Evolutionary conservation across 2,329 filamentous ascomycete species (phyloP).

Genomic region (Akanthomyces dipterigenus): DNA sequence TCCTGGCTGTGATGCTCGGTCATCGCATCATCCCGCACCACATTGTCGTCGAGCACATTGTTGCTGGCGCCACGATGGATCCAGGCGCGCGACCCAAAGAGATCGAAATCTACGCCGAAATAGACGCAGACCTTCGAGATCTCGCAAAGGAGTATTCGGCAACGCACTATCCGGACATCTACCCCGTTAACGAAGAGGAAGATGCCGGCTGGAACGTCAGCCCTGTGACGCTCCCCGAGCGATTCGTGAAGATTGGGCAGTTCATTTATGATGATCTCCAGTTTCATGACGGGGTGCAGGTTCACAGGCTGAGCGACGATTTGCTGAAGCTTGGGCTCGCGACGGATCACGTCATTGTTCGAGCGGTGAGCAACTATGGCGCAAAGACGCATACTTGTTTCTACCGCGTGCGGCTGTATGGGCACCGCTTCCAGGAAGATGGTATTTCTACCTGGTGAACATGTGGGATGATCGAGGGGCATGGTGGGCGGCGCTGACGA

Average conservation of each 20-base stretch:
- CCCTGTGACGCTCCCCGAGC: conserved; percentile 22
- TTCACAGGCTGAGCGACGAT: conserved; percentile 46
- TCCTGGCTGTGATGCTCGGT: conserved; percentile 57
- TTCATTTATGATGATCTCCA: conserved; percentile 46
- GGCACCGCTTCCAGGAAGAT: conserved; percentile 26
- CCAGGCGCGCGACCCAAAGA: conserved; percentile 56
- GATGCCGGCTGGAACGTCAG: conserved; percentile 23
- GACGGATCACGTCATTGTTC: conserved; percentile 47
- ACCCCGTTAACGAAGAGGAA: conserved; percentile 11
- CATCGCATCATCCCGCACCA: conserved; percentile 58
- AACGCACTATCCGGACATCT: conserved; percentile 31
- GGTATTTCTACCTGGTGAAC: background rate
- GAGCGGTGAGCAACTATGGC: conserved; percentile 54
- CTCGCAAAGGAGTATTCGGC: conserved; percentile 37
- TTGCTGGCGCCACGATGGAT: conserved; percentile 53
- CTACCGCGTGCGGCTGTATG: conserved; percentile 55
- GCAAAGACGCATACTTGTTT: conserved; percentile 55
- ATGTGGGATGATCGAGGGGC: background rate
- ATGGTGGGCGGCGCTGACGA: conserved; percentile 29
- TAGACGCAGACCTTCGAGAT: conserved; percentile 37
- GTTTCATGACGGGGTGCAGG: conserved; percentile 39
- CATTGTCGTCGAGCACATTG: conserved; percentile 66
- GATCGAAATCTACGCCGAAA: conserved; percentile 63
- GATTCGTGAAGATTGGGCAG: conserved; percentile 51
- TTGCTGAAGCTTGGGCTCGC: conserved; percentile 39